Percentiles rank a stretch among this genome's conserved stretches.
These are phyloP conservation scores for Suhomyces ambrosiae DNA, from an alignment of 1,139 yeast genomes.

Conservation along the genomic window DNA sequence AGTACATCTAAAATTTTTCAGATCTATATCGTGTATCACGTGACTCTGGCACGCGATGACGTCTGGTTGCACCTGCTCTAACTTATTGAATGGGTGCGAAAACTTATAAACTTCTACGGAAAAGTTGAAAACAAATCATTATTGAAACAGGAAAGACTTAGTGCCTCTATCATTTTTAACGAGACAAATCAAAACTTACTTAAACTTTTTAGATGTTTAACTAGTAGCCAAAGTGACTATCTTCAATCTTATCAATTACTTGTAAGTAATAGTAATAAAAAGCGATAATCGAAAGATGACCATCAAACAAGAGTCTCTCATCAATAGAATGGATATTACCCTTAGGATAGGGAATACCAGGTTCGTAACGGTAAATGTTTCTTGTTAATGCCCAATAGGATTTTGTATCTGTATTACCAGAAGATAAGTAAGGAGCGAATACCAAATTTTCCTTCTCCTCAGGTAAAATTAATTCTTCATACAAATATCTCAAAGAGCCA, in stretches of 20 bases:
- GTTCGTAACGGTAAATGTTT: slow-evolving; percentile 40
- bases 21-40: slow-evolving; percentile 1
- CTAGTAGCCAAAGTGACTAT: slow-evolving; percentile 11
- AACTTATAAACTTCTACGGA: too few species aligned
- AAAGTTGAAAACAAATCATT: too few species aligned
- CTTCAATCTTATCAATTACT: slow-evolving; percentile 28
- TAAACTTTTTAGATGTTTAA: too few species aligned
- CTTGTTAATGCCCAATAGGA: slow-evolving; percentile 44
- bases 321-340: slow-evolving; percentile 36
- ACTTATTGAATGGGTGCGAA: background rate
- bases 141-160: too few species aligned
- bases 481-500: slow-evolving; percentile 59
- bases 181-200: too few species aligned
- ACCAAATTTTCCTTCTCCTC: slow-evolving; percentile 28
- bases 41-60: slow-evolving; percentile 1
- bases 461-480: slow-evolving; percentile 47
- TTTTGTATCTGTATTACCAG: slow-evolving; percentile 48
- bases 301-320: slow-evolving; percentile 33
- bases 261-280: slow-evolving; percentile 45
- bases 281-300: slow-evolving; percentile 29
- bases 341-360: slow-evolving; percentile 25
- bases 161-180: too few species aligned
- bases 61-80: background rate
- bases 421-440: slow-evolving; percentile 36
- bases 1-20: slow-evolving; percentile 1